Evolutionary conservation across 495 filamentous ascomycete species (phyloP).

Genomic region (Penicillium silybi): DNA sequence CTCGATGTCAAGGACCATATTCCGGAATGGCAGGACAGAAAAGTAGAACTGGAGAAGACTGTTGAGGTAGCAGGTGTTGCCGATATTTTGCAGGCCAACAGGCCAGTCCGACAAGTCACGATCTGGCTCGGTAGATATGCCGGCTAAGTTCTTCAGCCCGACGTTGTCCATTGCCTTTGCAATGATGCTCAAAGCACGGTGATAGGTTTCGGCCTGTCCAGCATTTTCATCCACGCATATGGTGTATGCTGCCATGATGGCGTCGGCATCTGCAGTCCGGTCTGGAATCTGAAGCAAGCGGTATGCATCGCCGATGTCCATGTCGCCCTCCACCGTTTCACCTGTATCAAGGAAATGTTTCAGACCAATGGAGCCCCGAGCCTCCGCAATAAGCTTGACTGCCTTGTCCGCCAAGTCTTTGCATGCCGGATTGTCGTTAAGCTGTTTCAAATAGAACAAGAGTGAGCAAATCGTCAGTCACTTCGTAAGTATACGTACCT

Average conservation of each 20-base stretch:
- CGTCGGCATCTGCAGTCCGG: conserved; percentile 46
- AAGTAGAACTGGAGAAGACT: conserved; percentile 96
- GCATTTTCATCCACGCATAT: conserved; percentile 49
- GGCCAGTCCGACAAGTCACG: conserved; percentile 53
- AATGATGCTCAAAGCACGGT: conserved; percentile 47
- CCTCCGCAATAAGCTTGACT: conserved; percentile 52
- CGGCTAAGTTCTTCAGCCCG: conserved; percentile 36
- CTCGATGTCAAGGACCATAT: conserved; percentile 74
- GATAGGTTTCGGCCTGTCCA: conserved; percentile 43
- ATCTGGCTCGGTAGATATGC: conserved; percentile 29
- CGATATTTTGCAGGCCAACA: conserved; percentile 85
- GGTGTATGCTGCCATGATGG: conserved; percentile 49
- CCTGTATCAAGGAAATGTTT: conserved; percentile 55
- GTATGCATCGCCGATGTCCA: conserved; percentile 58
- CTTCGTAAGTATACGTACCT: conserved; percentile 12
- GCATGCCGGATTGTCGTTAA: conserved; percentile 46
- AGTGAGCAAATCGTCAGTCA: no score
- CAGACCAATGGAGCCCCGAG: conserved; percentile 51
- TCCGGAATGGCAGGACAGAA: conserved; percentile 74
- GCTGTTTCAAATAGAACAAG: not conserved
- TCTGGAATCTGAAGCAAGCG: conserved; percentile 52
- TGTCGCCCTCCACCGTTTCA: conserved; percentile 45
- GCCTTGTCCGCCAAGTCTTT: conserved; percentile 51
- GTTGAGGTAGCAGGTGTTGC: conserved; percentile 97
- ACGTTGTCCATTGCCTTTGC: conserved; percentile 46